These are phyloP conservation scores for Rosa rugosa DNA, from an alignment of 306 rosid genomes.

Conservation along the genomic window DNA sequence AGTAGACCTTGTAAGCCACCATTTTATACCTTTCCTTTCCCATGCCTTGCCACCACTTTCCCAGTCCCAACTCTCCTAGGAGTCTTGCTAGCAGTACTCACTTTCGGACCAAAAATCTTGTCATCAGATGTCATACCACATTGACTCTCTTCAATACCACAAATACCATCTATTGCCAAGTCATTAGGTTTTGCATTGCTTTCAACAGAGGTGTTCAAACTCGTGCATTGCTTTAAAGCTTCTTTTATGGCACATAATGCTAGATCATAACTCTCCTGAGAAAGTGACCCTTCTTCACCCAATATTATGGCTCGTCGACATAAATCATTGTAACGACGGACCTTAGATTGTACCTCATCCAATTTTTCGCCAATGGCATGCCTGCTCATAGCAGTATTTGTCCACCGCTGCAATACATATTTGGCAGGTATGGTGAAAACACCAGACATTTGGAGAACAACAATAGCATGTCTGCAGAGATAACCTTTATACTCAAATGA, in stretches of 20 bases:
- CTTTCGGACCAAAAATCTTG: constrained; percentile 20
- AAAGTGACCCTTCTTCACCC: constrained; percentile 35
- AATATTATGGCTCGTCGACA: constrained; percentile 31
- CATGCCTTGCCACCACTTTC: constrained; percentile 19
- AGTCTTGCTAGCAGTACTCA: constrained; percentile 9
- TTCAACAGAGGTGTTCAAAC: constrained; percentile 16
- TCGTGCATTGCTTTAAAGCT: constrained; percentile 29
- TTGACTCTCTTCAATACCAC: constrained; percentile 19
- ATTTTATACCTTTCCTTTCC: constrained; percentile 25
- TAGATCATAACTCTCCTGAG: constrained; percentile 31
- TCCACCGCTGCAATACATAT: constrained; percentile 32
- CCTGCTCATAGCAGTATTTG: constrained; percentile 29
- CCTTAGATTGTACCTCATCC: constrained; percentile 26
- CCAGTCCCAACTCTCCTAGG: constrained; percentile 15
- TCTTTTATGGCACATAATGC: constrained; percentile 30
- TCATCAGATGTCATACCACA: constrained; percentile 18
- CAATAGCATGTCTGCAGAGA: constrained; percentile 36
- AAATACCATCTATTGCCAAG: neutral
- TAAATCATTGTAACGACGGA: constrained; percentile 25
- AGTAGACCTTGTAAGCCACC: neutral
- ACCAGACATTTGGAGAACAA: constrained; percentile 37
- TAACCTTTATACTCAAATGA: constrained; percentile 31
- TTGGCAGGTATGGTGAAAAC: constrained; percentile 32
- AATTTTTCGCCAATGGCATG: constrained; percentile 25
- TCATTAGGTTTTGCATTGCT: constrained; percentile 20